Evolutionary conservation across 306 rosid genomes (phyloP).

Genomic region (Fagus sylvatica): DNA sequence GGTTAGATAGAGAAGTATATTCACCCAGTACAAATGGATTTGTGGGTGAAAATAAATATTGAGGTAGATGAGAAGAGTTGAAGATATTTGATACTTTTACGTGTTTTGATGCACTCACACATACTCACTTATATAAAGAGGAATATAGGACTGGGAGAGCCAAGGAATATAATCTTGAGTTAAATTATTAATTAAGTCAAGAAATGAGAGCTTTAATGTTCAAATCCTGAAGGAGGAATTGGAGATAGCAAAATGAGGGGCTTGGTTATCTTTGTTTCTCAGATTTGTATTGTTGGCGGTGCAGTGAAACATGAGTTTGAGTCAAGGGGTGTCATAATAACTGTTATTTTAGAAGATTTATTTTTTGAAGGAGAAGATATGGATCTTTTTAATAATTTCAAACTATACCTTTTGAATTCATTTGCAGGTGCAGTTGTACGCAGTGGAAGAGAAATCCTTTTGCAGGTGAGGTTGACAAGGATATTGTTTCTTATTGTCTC

Average conservation of each 20-base stretch:
- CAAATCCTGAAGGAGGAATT: not conserved
- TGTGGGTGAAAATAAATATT: not conserved
- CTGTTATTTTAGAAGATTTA: slow-evolving; percentile 4
- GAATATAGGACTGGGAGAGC: not conserved
- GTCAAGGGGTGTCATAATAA: not conserved
- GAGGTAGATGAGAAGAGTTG: not conserved
- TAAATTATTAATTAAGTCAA: not conserved
- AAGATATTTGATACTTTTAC: not conserved
- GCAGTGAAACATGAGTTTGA: not conserved
- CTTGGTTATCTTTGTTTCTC: not conserved
- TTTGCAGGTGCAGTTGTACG: slow-evolving; percentile 53
- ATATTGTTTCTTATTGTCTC: not conserved
- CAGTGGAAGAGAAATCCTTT: slow-evolving; percentile 75
- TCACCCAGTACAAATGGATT: not conserved
- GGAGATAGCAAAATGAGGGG: not conserved
- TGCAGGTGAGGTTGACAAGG: slow-evolving; percentile 61
- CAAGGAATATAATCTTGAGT: not conserved
- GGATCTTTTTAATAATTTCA: slow-evolving; percentile 9
- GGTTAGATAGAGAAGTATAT: not conserved
- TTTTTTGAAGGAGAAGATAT: not conserved
- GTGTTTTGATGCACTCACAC: not conserved
- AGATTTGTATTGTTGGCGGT: not conserved
- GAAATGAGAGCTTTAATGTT: not conserved
- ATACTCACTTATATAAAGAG: not conserved
- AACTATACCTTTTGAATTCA: slow-evolving; percentile 14